Evolutionary conservation across 768 basidiomycete genomes (phyloP).

Genomic region (Suillus subaureus): DNA sequence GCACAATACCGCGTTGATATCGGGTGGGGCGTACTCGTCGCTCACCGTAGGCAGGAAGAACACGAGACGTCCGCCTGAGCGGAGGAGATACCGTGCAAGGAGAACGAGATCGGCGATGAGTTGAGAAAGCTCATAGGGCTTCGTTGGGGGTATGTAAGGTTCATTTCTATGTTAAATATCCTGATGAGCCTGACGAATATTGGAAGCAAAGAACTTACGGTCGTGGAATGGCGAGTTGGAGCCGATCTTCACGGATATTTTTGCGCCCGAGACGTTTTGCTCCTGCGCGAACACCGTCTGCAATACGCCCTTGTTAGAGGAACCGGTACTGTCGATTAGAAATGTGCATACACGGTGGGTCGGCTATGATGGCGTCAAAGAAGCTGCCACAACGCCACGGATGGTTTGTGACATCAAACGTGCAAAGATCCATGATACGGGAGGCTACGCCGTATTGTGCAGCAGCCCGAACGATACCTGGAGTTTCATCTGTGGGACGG

Average conservation of each 20-base stretch:
- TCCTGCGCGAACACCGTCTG: constrained; percentile 91
- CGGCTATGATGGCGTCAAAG: constrained; percentile 93
- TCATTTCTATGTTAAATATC: constrained; percentile 44
- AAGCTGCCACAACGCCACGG: constrained; percentile 89
- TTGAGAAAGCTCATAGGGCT: constrained; percentile 88
- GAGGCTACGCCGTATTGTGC: constrained; percentile 78
- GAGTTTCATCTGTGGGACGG: constrained; percentile 37
- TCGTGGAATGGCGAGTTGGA: constrained; percentile 37
- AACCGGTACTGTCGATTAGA: background rate
- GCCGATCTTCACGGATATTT: constrained; percentile 36
- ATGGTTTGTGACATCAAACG: constrained; percentile 90
- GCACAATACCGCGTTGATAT: constrained; percentile 76
- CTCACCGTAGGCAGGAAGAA: constrained; percentile 95
- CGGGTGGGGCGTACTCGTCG: constrained; percentile 88
- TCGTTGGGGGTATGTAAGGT: constrained; percentile 86
- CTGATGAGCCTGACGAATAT: constrained; percentile 1
- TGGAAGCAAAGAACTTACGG: constrained; percentile 41
- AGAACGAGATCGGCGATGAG: constrained; percentile 81
- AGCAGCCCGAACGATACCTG: constrained; percentile 82
- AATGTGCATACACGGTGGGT: constrained; percentile 80
- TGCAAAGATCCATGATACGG: constrained; percentile 80
- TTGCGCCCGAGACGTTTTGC: constrained; percentile 81
- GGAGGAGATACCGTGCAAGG: constrained; percentile 81
- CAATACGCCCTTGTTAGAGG: constrained; percentile 7
- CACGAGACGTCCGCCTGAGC: constrained; percentile 85